These are phyloP conservation scores for sorghum (Sorghum bicolor) DNA, from an alignment of 176 grass and related monocot species.

Conservation along the genomic window Sorghum_bicolor_NCBIv3 NC_012871.2:6703001-6703500, in stretches of 20 bases:
- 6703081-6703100: not conserved
- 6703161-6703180: conserved; percentile 28
- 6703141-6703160: not conserved
- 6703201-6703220: conserved; percentile 7
- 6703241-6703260: not conserved
- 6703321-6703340: not conserved
- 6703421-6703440: not conserved
- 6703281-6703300: not conserved
- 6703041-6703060: not conserved
- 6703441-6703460: not conserved
- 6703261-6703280: not conserved
- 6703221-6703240: not conserved
- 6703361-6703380: not conserved
- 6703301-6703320: conserved; percentile 19
- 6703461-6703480: not conserved
- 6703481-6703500: not conserved
- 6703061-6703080: not conserved
- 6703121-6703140: not conserved
- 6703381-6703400: not conserved
- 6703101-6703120: not conserved
- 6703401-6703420: not conserved
- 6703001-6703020: not conserved
- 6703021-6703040: not conserved
- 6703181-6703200: not conserved
- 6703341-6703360: not conserved